Conservation (phyloP, 1,139 yeast genomes). For the Hyphopichia pseudoburtonii region DNA sequence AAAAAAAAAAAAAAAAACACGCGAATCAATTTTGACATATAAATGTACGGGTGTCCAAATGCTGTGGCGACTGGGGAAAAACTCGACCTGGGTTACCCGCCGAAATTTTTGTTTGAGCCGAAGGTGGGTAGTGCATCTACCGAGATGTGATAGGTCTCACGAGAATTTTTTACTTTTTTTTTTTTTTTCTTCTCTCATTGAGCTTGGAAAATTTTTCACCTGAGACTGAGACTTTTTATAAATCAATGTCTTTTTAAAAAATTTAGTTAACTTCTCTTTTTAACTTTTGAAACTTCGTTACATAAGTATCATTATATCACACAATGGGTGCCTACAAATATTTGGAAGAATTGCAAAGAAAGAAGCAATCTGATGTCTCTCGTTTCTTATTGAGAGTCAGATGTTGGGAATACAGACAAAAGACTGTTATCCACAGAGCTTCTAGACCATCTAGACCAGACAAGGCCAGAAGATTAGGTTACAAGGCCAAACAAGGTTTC, state of each 20-base stretch:
- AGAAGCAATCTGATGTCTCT: slow-evolving; percentile 99
- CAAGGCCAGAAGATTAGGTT: slow-evolving; percentile 99
- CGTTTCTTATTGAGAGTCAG: slow-evolving; percentile 99
- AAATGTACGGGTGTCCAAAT: too few relatives aligned
- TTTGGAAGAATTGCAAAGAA: slow-evolving; percentile 98
- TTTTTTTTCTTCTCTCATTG: neutral
- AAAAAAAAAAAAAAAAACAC: too few relatives aligned
- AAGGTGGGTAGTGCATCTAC: too few relatives aligned
- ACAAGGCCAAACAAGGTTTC: slow-evolving; percentile 99
- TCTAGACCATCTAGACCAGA: slow-evolving; percentile 99
- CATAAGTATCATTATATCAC: slow-evolving; percentile 6
- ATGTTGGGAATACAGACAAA: slow-evolving; percentile 99
- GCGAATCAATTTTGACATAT: too few relatives aligned
- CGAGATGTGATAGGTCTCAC: too few relatives aligned
- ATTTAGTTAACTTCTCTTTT: slow-evolving; percentile 6
- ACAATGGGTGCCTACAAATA: slow-evolving; percentile 99
- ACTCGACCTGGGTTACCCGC: too few relatives aligned
- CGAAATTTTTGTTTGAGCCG: too few relatives aligned
- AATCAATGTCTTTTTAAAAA: neutral
- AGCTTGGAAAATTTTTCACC: slow-evolving; percentile 1
- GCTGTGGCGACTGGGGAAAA: too few relatives aligned
- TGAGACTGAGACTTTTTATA: neutral
- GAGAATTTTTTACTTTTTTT: neutral
- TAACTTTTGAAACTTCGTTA: slow-evolving; percentile 13
- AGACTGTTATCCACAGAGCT: slow-evolving; percentile 98